phyloP scores from a whole-genome alignment of 495 filamentous ascomycete species.

The Sabuloglossum arenarium region DNA sequence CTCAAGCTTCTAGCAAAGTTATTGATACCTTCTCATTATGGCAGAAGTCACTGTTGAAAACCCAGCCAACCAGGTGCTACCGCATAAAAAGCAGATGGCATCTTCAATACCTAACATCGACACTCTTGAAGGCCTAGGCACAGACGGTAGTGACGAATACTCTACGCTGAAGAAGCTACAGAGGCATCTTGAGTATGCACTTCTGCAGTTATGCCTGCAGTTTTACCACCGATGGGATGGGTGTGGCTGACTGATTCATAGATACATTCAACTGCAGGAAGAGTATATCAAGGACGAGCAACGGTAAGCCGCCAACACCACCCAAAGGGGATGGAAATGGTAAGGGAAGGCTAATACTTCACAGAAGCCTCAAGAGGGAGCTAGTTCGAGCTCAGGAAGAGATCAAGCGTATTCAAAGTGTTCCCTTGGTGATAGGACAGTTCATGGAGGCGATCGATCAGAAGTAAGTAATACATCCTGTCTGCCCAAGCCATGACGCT shows the following conservation, averaged over 20 bases:
- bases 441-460: constrained; percentile 99
- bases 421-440: constrained; percentile 92
- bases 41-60: constrained; percentile 69
- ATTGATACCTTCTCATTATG: constrained; percentile 25
- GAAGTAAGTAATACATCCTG: constrained; percentile 39
- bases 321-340: neutral
- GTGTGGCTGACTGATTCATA: constrained; percentile 21
- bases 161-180: constrained; percentile 86
- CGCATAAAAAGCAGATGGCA: constrained; percentile 58
- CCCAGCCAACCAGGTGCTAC: constrained; percentile 45
- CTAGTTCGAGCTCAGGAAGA: constrained; percentile 95
- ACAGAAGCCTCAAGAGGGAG: constrained; percentile 87
- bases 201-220: neutral
- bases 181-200: constrained; percentile 70
- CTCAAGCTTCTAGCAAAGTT: neutral
- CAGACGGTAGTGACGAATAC: constrained; percentile 82
- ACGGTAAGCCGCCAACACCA: constrained; percentile 30
- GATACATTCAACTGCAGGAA: constrained; percentile 94
- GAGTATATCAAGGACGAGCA: constrained; percentile 99
- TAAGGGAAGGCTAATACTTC: neutral
- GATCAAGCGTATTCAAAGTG: constrained; percentile 98
- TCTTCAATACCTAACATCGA: constrained; percentile 81
- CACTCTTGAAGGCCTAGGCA: constrained; percentile 56
- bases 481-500: neutral
- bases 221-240: neutral